These are phyloP conservation scores for Umbilicaria muhlenbergii DNA, from an alignment of 495 filamentous ascomycete species.

Conservation along the genomic window DNA sequence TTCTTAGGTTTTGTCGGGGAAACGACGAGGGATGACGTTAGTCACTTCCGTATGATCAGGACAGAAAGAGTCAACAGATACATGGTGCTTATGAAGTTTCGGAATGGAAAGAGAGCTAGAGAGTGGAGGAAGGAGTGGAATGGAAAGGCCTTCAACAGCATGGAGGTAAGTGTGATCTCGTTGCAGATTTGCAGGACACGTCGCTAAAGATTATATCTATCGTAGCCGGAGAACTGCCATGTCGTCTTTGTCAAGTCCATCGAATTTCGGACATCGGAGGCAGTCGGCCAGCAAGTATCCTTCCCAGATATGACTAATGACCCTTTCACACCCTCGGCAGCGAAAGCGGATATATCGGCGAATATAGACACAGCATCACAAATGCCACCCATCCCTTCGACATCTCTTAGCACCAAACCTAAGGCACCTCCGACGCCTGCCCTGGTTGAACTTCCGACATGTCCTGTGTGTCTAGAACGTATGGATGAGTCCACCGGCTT, in stretches of 20 bases:
- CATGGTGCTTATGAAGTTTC: constrained; percentile 95
- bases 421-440: constrained; percentile 83
- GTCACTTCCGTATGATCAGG: constrained; percentile 90
- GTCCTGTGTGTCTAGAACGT: constrained; percentile 88
- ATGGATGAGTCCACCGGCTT: constrained; percentile 97
- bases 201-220: background rate
- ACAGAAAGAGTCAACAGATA: constrained; percentile 81
- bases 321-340: constrained; percentile 40
- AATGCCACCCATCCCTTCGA: constrained; percentile 30
- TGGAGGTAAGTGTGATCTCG: constrained; percentile 52
- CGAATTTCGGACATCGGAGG: constrained; percentile 36
- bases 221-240: constrained; percentile 86
- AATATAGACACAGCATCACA: constrained; percentile 26
- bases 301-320: constrained; percentile 49
- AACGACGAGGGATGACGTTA: constrained; percentile 72
- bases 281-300: constrained; percentile 19
- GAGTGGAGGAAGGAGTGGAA: constrained; percentile 81
- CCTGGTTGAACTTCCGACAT: constrained; percentile 84
- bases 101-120: constrained; percentile 53
- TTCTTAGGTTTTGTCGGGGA: constrained; percentile 89
- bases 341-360: constrained; percentile 12
- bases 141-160: constrained; percentile 84
- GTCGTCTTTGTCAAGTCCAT: constrained; percentile 92
- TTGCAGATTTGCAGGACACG: background rate
- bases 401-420: constrained; percentile 54